phyloP scores from a whole-genome alignment of 2,329 filamentous ascomycete species.

The Alternaria gaisen region DNA sequence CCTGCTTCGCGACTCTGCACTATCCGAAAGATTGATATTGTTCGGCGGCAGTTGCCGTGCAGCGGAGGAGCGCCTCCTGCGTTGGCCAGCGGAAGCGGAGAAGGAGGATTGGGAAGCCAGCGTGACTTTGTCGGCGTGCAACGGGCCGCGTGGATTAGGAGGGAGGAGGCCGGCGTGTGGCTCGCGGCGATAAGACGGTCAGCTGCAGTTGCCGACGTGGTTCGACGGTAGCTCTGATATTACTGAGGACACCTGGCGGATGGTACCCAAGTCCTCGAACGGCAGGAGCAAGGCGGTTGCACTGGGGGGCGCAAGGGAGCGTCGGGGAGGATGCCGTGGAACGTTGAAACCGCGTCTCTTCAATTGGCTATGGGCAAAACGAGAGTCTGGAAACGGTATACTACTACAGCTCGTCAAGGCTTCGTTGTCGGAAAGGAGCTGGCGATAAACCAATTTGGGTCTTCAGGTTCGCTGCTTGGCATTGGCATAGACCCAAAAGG shows the following conservation, averaged over 20 bases:
- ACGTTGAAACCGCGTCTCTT: constrained; percentile 27
- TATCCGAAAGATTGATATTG: constrained; percentile 43
- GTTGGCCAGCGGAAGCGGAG: constrained; percentile 50
- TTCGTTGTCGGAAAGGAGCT: constrained; percentile 34
- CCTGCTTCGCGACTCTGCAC: constrained; percentile 33
- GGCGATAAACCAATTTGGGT: constrained; percentile 32
- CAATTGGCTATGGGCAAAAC: constrained; percentile 18
- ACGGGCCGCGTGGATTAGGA: constrained; percentile 38
- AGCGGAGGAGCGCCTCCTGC: constrained; percentile 53
- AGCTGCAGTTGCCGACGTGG: constrained; percentile 22
- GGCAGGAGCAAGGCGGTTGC: constrained; percentile 31
- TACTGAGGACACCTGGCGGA: constrained; percentile 42
- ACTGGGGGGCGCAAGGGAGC: constrained; percentile 31
- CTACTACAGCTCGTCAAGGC: constrained; percentile 22
- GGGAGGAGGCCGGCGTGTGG: constrained; percentile 32
- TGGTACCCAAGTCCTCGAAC: constrained; percentile 24
- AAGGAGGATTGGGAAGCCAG: constrained; percentile 52
- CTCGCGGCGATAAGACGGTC: constrained; percentile 26
- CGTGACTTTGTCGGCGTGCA: constrained; percentile 40
- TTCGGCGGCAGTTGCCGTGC: constrained; percentile 45
- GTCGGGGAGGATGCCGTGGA: constrained; percentile 29
- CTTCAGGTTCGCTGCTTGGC: no score
- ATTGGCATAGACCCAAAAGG: constrained; percentile 32
- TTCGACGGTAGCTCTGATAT: constrained; percentile 9
- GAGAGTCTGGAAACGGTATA: constrained; percentile 17